A percentile compares a stretch with the other conserved stretches of the same genome.
Evolutionary conservation across 805 yeast species (phyloP).

Genomic region (Candida saitoana): DNA sequence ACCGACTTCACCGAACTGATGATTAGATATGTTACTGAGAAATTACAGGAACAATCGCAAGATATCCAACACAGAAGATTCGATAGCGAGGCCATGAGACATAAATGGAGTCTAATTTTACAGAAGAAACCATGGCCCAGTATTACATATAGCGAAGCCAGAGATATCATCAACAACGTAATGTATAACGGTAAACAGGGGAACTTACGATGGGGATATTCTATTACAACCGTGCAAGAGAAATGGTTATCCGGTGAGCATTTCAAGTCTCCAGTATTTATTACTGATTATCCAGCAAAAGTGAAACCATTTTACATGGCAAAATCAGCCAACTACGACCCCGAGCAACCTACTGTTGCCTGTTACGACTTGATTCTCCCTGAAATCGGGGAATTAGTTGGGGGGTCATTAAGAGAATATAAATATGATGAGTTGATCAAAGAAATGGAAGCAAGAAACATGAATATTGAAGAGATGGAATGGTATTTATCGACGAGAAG

Average conservation of each 20-base stretch:
- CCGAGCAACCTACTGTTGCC: conserved; percentile 58
- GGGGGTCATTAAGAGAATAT: conserved; percentile 92
- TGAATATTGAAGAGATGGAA: conserved; percentile 56
- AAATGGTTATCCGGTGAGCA: conserved; percentile 76
- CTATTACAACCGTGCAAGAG: conserved; percentile 81
- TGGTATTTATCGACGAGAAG: conserved; percentile 80
- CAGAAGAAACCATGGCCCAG: conserved; percentile 53
- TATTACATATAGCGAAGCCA: conserved; percentile 74
- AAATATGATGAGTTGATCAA: conserved; percentile 40
- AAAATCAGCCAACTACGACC: conserved; percentile 30
- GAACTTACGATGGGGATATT: conserved; percentile 59
- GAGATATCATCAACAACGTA: conserved; percentile 44
- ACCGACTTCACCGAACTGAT: conserved; percentile 65
- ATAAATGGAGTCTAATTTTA: conserved; percentile 60
- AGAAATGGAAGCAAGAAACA: conserved; percentile 50
- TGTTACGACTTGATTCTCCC: conserved; percentile 90
- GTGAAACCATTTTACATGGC: conserved; percentile 94
- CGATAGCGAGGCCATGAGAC: conserved; percentile 30
- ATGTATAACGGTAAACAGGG: conserved; percentile 34
- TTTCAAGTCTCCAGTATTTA: conserved; percentile 74
- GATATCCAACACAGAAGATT: conserved; percentile 37
- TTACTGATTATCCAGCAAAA: conserved; percentile 77
- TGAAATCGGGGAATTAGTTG: conserved; percentile 87
- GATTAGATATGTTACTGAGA: conserved; percentile 47
- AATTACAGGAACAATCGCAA: conserved; percentile 12